These are phyloP conservation scores for Colletotrichum cereale DNA, from an alignment of 2,329 filamentous ascomycete species.

Conservation along the genomic window DNA sequence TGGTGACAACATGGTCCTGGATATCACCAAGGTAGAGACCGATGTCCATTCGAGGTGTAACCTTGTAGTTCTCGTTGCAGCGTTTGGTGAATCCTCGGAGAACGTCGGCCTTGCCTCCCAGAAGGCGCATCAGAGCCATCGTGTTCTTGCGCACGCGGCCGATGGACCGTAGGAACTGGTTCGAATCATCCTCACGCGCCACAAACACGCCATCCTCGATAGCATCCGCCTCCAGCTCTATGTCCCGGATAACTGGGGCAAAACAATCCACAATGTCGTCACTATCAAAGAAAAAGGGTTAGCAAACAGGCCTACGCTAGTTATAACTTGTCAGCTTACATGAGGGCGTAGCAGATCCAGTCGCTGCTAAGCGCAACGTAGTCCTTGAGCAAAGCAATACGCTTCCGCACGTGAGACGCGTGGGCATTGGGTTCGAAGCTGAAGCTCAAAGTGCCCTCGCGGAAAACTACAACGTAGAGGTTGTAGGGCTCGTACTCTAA, in stretches of 20 bases:
- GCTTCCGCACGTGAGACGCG: conserved; percentile 87
- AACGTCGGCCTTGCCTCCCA: conserved; percentile 98
- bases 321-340: conserved; percentile 67
- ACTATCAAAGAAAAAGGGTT: conserved; percentile 57
- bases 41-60: conserved; percentile 96
- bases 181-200: conserved; percentile 89
- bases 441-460: conserved; percentile 94
- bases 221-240: conserved; percentile 88
- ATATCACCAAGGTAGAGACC: conserved; percentile 97
- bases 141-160: conserved; percentile 94
- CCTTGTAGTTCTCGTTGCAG: conserved; percentile 96
- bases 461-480: conserved; percentile 96
- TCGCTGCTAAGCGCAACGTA: conserved; percentile 95
- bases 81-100: conserved; percentile 98
- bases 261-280: conserved; percentile 99
- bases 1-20: conserved; percentile 98
- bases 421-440: conserved; percentile 91
- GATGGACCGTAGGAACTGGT: conserved; percentile 87
- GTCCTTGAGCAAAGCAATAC: conserved; percentile 93
- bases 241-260: conserved; percentile 86
- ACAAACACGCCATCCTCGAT: conserved; percentile 98
- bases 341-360: conserved; percentile 99
- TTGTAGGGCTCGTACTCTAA: conserved; percentile 95
- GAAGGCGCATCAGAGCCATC: conserved; percentile 90
- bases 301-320: conserved; percentile 39